Evolutionary conservation across 345 rosid genomes (phyloP), one percentile per base, ranked within the genome.

Genomic region (Abelmoschus esculentus): DNA sequence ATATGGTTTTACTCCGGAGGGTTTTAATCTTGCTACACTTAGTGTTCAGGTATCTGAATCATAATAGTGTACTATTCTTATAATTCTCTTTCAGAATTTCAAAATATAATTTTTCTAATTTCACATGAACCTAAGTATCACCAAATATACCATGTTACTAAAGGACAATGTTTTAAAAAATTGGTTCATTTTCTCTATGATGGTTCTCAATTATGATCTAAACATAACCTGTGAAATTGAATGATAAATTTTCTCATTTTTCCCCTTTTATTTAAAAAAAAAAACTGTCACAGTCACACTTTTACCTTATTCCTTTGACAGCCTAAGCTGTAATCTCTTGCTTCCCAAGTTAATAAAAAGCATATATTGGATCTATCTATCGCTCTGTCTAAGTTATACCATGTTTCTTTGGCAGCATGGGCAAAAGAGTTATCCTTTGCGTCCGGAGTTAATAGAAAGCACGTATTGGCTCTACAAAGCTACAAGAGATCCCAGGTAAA

Each of bases 381-480:
- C 1, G 3, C 26, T 47, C 22, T 29, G 13, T 49, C 58, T 50
- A 49, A 66, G 15, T 49, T 8, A 2, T 49, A 66, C 28, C 15
- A 49, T 60, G 58, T 29, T 66, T 76, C 44, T n/a, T 74, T 74
- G 77, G 69, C 83, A 95, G 99, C 87, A 80, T 74, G 99, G 99
- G 50, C 99, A 95, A 71, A 91, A 86, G 76, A 87, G 99, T 80
- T 95, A 95, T 67, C 99, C 99, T 12, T 75, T 95, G 72, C 97
- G 99, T 73, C 99, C 99, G 9, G 99, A 95, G 82, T 73, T 95
- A 71, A 90, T 90, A 22, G 99, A 95, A 75, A 95, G 99, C 86
- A 95, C 99, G 18, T 95, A 95, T 74, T 91, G 96, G 99, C 90
- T 95, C 65, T 95, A 88, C 86, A 95, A 91, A 83, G 97, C 99